Base-by-base conservation (phyloP, 805 yeast genomes). In the Ogataea dorogensis region DNA sequence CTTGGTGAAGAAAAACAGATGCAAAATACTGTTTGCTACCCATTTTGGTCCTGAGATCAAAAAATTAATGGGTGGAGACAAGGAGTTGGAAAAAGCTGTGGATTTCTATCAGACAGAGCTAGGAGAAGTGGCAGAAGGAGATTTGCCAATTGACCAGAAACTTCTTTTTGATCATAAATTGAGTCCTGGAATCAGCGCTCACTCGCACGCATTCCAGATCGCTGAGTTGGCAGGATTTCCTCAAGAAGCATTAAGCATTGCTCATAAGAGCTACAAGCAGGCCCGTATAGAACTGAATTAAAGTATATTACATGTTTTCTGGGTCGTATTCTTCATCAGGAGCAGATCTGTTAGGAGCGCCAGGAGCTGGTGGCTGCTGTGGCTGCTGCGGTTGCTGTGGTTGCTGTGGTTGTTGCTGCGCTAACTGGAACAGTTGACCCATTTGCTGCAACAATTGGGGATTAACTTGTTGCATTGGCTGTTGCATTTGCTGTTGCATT, bases 181-280 rank as follows among this genome's bases (percentile, higher is more conserved):
- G 21, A 64, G 59, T 33, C 70, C 70, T 0, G 96, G 96, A 0
- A 72, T 87, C n/a, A 76, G 87, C 50, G 68, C 68, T 7, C 72
- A 79, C 42, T 84, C 95, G 0, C 83, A 81, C 55, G 96, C 95
- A 1, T 57, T 86, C 9, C 77, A 75, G 36, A 82, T 86, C 8
- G 95, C 95, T 0, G 68, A 72, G 49, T 60, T 79, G 51, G 94
- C 95, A 0, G 94, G 94, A 0, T 81, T 86, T 45, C 95, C 96
- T 0, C 44, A 45, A 6, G 55, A 58, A 3, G 86, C 87, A 1
- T 49, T 86, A 12, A 42, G 59, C 1, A 60, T 68, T 24, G 95
- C 94, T 1, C 46, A 51, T 20, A 44, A 55, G 12, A 65, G 67
- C 12, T 58, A 58, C 51, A 13, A 31, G 21, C 11, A 34, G 19